Conservation (phyloP, 495 filamentous ascomycete genomes). For the Thermochaetoides thermophila region DNA sequence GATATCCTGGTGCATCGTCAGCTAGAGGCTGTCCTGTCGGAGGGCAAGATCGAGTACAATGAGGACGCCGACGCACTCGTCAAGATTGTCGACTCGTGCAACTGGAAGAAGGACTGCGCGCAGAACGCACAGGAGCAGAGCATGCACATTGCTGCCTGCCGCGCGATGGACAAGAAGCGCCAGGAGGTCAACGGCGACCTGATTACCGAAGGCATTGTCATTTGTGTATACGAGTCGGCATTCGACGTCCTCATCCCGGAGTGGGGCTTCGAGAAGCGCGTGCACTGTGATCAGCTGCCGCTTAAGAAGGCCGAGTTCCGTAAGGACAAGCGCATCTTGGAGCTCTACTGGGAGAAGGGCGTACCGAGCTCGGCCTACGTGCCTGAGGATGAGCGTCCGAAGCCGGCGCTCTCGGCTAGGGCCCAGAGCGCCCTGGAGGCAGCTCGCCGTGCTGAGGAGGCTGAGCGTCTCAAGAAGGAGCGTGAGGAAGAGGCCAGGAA, state of each 20-base stretch:
- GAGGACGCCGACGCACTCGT: slow-evolving; percentile 78
- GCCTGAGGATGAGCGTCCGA: slow-evolving; percentile 90
- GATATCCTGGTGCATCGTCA: slow-evolving; percentile 94
- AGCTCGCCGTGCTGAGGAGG: slow-evolving; percentile 63
- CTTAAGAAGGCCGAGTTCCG: slow-evolving; percentile 97
- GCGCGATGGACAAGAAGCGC: slow-evolving; percentile 78
- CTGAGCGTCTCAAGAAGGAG: slow-evolving; percentile 62
- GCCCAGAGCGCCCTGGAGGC: slow-evolving; percentile 61
- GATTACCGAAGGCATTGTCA: slow-evolving; percentile 90
- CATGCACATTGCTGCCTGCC: slow-evolving; percentile 94
- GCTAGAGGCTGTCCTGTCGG: slow-evolving; percentile 73
- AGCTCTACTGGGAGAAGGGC: slow-evolving; percentile 99
- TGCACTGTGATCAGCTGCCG: slow-evolving; percentile 95
- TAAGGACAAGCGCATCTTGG: slow-evolving; percentile 82
- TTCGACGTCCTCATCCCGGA: slow-evolving; percentile 98
- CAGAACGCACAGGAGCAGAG: slow-evolving; percentile 97
- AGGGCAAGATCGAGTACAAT: slow-evolving; percentile 66
- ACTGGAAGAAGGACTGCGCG: slow-evolving; percentile 97
- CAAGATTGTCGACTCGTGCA: slow-evolving; percentile 92
- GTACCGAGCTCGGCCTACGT: slow-evolving; percentile 92
- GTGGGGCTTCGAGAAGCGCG: slow-evolving; percentile 96
- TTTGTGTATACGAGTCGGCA: slow-evolving; percentile 96
- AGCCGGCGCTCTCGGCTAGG: slow-evolving; percentile 50
- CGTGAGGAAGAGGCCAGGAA: slow-evolving; percentile 75
- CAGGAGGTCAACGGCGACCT: slow-evolving; percentile 78